Percentiles rank a stretch among this genome's conserved stretches.
Evolutionary conservation across 2,329 filamentous ascomycete species (phyloP).

Genomic region (Botrytis medusae): DNA sequence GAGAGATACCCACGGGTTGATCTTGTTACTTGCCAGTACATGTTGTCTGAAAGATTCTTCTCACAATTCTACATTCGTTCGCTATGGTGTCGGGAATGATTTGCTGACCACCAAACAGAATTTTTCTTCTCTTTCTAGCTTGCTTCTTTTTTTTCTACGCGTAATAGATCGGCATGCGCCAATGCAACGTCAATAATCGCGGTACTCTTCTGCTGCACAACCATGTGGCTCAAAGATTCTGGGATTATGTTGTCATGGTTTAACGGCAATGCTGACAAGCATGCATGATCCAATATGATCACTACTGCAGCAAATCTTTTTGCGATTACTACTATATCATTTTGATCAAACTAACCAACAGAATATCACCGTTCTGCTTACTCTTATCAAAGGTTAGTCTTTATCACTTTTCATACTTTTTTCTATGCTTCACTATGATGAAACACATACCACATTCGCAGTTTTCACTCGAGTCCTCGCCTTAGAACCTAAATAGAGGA

Average conservation of each 20-base stretch:
- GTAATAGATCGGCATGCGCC: not conserved
- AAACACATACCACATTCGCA: conserved; percentile 79
- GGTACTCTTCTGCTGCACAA: conserved; percentile 10
- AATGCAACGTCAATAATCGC: conserved; percentile 3
- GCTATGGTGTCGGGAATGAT: conserved; percentile 20
- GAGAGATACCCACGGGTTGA: conserved; percentile 57
- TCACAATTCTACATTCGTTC: not conserved
- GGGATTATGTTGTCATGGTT: conserved; percentile 7
- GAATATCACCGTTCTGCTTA: not conserved
- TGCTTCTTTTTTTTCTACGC: conserved; percentile 9
- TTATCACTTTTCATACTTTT: conserved; percentile 19
- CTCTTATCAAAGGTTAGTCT: conserved; percentile 21
- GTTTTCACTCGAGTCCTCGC: conserved; percentile 76
- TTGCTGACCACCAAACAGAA: conserved; percentile 31
- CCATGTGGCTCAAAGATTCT: not conserved
- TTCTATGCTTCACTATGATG: conserved; percentile 56
- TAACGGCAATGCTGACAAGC: conserved; percentile 1
- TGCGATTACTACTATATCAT: not conserved
- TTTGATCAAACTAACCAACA: conserved; percentile 2
- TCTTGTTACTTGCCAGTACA: conserved; percentile 93
- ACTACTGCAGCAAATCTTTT: not conserved
- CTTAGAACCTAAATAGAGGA: conserved; percentile 62
- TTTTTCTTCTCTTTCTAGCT: conserved; percentile 19
- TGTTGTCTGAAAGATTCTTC: conserved; percentile 63
- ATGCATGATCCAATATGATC: conserved; percentile 5